Base-by-base conservation (phyloP, 441 rosid species). In the Corymbia calophylla region DNA sequence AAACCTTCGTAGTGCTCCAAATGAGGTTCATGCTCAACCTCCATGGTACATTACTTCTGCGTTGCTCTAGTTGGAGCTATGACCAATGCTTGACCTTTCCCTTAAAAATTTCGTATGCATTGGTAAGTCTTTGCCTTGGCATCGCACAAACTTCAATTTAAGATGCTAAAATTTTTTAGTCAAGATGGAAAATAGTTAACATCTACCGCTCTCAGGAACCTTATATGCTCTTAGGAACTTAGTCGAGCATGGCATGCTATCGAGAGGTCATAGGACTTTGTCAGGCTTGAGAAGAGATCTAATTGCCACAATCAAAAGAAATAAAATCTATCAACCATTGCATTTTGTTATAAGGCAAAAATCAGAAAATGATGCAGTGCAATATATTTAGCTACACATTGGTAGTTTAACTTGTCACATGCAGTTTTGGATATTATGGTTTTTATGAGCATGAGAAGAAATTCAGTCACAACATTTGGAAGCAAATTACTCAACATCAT, bases 1-100 rank as follows among this genome's bases (percentile, higher is more conserved):
- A 64, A 64, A 6, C 19, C 35, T 15, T 64, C 2, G 1, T 14
- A n/a, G 2, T 3, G 35, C 70, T n/a, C 1, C 0, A 2, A 7
- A 64, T n/a, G 70, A n/a, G 19, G 9, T n/a, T 64, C 19, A 64
- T 64, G 70, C 35, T 64, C 35, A n/a, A 64, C 70, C 70, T n/a
- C 70, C 70, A 62, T 0, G 8, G 17, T 29, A 14, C 70, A 6
- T 62, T 7, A 29, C 70, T 62, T 35, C 35, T 14, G 9, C 7
- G 56, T 54, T 18, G 56, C 56, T 54, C 56, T 18, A 6, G 23
- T 54, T 54, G 9, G 56, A 54, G 56, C 23, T 18, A 54, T 54
- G 56, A 18, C 56, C 1, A 3, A 54, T 54, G 9, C 56, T 18
- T 54, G 23, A 54, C 56, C 4, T 62, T 62, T 62, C 31, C 18